Evolutionary conservation across 192 early-diverging fungal species (phyloP), one percentile per base, ranked within the genome.

Genomic region (Coemansia guatemalensis): DNA sequence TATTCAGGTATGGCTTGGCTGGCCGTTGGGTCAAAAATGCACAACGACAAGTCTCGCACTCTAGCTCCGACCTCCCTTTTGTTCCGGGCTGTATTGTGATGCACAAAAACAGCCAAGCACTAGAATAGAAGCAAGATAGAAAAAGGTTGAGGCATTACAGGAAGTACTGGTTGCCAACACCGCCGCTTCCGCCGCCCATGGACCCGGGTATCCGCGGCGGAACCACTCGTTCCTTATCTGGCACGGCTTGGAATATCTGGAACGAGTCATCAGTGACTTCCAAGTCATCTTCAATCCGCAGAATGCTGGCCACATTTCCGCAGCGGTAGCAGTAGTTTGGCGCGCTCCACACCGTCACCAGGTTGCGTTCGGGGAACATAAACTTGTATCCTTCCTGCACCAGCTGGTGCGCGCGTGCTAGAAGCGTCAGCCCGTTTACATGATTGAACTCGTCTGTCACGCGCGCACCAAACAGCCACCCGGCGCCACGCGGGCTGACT

Each of bases 311-410:
- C 32, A 98, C 93, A 69, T 99, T 97, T 55, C 94, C 95, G 64
- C 96, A 98, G 41, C 96, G 89, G 76, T 97, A 97, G 74, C 96
- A 98, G 74, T 98, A 98, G 74, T 98, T 96, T 29, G 95, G 95
- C 14, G 95, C 96, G 24, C 90, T 92, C 96, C 96, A 97, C 23
- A 90, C 88, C 7, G 97, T 99, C n/a, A 97, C 95, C 65, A 99
- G 82, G 56, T 94, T 95, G 56, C 95, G 89, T 67, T 97, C 63
- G 11, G 70, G 70, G 24, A 78, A 73, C 70, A 78, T 74, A 35
- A 71, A 89, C 88, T 63, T 88, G 86, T 93, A 99, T 8, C 97
- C 97, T 72, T 99, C 97, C 73, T 97, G 95, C 29, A 97, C 95
- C 44, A 99, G 87, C 73, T 99, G 97, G 82, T 99, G 97, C 5